A percentile compares a stretch with the other conserved stretches of the same genome.
Evolutionary conservation across 2,329 filamentous ascomycete species (phyloP).

Genomic region (Fusarium sp.): DNA sequence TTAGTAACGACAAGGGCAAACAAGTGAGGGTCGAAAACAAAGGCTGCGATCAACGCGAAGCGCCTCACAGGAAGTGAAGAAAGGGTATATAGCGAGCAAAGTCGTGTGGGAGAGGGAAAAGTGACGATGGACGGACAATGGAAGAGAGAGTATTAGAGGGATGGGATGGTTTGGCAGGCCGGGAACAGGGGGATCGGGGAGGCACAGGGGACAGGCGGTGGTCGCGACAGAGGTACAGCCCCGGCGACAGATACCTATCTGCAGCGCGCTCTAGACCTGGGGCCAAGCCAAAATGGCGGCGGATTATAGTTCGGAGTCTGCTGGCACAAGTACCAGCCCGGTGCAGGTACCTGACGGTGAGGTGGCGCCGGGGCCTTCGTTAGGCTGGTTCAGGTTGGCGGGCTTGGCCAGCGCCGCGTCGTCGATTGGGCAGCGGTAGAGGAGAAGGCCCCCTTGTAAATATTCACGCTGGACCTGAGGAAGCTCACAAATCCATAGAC

Average conservation of each 20-base stretch:
- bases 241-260: conserved; percentile 30
- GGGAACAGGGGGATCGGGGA: conserved; percentile 37
- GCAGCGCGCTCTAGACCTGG: conserved; percentile 14
- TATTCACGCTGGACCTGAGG: conserved; percentile 25
- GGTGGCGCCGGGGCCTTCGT: conserved; percentile 26
- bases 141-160: conserved; percentile 40
- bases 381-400: conserved; percentile 47
- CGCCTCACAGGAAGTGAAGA: conserved; percentile 35
- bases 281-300: neutral
- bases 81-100: conserved; percentile 26
- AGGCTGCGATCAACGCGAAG: conserved; percentile 44
- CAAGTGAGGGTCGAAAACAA: conserved; percentile 16
- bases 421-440: conserved; percentile 31
- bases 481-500: conserved; percentile 24
- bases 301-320: neutral
- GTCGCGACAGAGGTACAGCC: conserved; percentile 31
- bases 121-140: conserved; percentile 33
- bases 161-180: conserved; percentile 44
- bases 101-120: conserved; percentile 27
- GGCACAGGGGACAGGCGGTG: conserved; percentile 34
- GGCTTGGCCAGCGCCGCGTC: conserved; percentile 35
- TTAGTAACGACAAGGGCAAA: conserved; percentile 33
- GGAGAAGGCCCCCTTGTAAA: conserved; percentile 35
- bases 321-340: conserved; percentile 25
- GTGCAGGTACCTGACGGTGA: conserved; percentile 39